These are phyloP conservation scores for Penicillium sclerotiorum DNA, from an alignment of 2,329 filamentous ascomycete genomes.

Conservation along the genomic window DNA sequence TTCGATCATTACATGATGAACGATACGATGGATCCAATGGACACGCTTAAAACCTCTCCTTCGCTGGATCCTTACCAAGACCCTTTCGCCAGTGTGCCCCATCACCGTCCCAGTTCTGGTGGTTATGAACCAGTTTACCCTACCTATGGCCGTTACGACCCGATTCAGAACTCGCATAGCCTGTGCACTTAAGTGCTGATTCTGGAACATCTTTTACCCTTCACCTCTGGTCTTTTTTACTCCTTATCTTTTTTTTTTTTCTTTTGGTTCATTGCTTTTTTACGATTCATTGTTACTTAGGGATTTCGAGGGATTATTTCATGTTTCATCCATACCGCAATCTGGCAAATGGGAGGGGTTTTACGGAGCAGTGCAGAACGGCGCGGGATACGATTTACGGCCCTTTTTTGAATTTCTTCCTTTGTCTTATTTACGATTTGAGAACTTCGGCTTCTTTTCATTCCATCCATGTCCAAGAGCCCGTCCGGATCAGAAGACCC, in stretches of 20 bases:
- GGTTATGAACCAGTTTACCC: constrained; percentile 38
- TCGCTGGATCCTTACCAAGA: constrained; percentile 40
- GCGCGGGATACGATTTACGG: constrained; percentile 36
- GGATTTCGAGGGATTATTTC: constrained; percentile 6
- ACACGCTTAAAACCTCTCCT: constrained; percentile 38
- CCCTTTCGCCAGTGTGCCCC: constrained; percentile 27
- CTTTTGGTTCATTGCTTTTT: constrained; percentile 1
- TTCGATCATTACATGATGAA: constrained; percentile 42
- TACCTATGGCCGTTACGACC: constrained; percentile 38
- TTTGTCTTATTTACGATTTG: constrained; percentile 14
- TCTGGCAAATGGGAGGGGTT: constrained; percentile 23
- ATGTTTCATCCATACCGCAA: constrained; percentile 18
- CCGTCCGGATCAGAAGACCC: neutral
- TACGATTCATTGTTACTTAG: neutral
- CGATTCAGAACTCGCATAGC: constrained; percentile 36
- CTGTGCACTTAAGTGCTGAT: constrained; percentile 33
- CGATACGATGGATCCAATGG: constrained; percentile 44
- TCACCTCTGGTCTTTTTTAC: constrained; percentile 2
- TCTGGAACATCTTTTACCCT: neutral
- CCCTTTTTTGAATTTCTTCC: constrained; percentile 17
- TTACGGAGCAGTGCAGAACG: constrained; percentile 42
- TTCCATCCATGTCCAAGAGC: neutral
- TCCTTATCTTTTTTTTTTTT: constrained; percentile 10
- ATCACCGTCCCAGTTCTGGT: constrained; percentile 28
- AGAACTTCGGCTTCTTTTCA: constrained; percentile 3